Evolutionary conservation across 768 basidiomycete genomes (phyloP), one percentile per base, ranked within the genome.

Genomic region (Pisolithus marmoratus): DNA sequence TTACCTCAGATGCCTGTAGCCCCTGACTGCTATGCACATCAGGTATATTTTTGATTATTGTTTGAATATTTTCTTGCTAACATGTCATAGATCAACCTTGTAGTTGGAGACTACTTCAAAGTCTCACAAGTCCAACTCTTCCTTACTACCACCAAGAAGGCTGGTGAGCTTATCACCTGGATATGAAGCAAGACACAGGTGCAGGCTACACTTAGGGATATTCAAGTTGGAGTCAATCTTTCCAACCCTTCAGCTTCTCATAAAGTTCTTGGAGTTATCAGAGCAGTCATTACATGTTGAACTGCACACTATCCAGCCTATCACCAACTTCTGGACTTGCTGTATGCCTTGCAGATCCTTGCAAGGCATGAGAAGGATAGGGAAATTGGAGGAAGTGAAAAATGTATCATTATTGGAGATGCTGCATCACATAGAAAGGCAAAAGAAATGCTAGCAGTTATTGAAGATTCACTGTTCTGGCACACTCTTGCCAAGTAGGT

Each of bases 31-130:
- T 68, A 66, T 49, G 62, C 67, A 2, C 72, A 75, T 57, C 72
- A 74, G 61, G 72, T 73, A 54, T 4, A 51, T 56, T n/a, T n/a
- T n/a, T n/a, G n/a, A n/a, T n/a, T n/a, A n/a, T n/a, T n/a, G n/a
- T n/a, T n/a, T n/a, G n/a, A n/a, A n/a, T n/a, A n/a, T n/a, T n/a
- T n/a, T n/a, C n/a, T n/a, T n/a, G n/a, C n/a, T n/a, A n/a, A n/a
- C n/a, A n/a, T 50, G 52, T n/a, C n/a, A n/a, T n/a, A 74, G 70
- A 60, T 70, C 17, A 74, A 75, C 54, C 67, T 76, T 3, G 59
- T 76, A 36, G 66, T 75, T 29, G 65, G 69, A 1, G 62, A 76
- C 46, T 72, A 68, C 46, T 71, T 74, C 54, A 66, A 67, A 44
- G 51, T 46, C 0, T 63, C 57, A 17, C 40, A 61, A n/a, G 22